Percentiles rank a stretch among this genome's conserved stretches.
Evolutionary conservation across 2,329 filamentous ascomycete species (phyloP).

Genomic region (Pestalotiopsis sp.): DNA sequence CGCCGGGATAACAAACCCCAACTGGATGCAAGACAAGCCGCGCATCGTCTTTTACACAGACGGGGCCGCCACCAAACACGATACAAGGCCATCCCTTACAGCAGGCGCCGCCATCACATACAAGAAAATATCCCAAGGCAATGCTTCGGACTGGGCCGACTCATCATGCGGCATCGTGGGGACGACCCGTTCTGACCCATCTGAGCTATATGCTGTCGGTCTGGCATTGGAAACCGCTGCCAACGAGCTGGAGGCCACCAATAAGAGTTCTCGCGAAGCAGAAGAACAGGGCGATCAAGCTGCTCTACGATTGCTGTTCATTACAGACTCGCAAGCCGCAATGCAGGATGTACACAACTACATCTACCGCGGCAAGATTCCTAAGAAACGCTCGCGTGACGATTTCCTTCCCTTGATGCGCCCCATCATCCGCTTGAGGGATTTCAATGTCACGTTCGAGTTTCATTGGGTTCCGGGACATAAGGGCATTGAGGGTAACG

Average conservation of each 20-base stretch:
- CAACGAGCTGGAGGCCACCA: neutral
- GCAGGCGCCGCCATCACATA: neutral
- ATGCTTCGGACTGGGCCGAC: neutral
- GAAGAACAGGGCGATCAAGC: too few relatives aligned
- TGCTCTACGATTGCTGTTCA: neutral
- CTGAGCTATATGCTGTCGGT: neutral
- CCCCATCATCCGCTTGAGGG: neutral
- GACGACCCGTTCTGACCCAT: neutral
- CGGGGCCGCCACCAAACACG: neutral
- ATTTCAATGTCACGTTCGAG: neutral
- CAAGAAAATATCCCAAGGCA: neutral
- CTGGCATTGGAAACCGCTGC: neutral
- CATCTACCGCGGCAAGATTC: neutral
- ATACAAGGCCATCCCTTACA: neutral
- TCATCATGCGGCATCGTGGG: neutral
- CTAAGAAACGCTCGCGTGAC: neutral
- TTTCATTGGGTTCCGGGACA: slow-evolving; percentile 6
- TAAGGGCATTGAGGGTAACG: neutral
- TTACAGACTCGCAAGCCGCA: neutral
- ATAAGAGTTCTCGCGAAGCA: too few relatives aligned
- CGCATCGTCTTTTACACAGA: slow-evolving; percentile 1
- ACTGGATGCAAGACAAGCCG: neutral
- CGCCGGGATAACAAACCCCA: neutral
- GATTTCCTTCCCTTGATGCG: neutral
- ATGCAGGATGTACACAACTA: neutral